Evolutionary conservation across 1,284 basidiomycete species (phyloP).

Genomic region (Boletellus deceptivus): DNA sequence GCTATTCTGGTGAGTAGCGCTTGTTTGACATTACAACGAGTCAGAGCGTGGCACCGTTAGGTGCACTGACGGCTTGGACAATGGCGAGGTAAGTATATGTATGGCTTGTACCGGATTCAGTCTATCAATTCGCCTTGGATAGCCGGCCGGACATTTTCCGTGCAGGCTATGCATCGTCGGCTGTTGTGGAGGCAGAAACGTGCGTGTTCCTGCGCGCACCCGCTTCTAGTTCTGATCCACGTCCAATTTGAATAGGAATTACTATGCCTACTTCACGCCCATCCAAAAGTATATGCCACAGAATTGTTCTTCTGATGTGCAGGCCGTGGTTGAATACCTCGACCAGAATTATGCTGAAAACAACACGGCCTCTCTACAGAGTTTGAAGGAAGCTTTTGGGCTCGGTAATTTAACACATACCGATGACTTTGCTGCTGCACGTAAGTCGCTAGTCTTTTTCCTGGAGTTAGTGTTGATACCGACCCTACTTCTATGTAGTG

Average conservation of each 20-base stretch:
- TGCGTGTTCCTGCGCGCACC: slow-evolving; percentile 20
- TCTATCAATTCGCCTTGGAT: slow-evolving; percentile 47
- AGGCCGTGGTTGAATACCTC: slow-evolving; percentile 61
- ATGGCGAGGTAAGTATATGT: slow-evolving; percentile 50
- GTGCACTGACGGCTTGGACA: slow-evolving; percentile 66
- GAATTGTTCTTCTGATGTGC: slow-evolving; percentile 71
- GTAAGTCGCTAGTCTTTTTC: slow-evolving; percentile 21
- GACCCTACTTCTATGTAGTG: slow-evolving; percentile 33
- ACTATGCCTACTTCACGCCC: slow-evolving; percentile 71
- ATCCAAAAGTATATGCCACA: slow-evolving; percentile 65
- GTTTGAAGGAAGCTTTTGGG: slow-evolving; percentile 57
- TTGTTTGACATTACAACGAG: slow-evolving; percentile 52
- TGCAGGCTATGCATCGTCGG: slow-evolving; percentile 70
- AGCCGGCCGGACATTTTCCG: slow-evolving; percentile 63
- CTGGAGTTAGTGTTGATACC: neutral
- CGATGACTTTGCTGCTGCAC: slow-evolving; percentile 64
- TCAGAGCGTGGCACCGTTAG: slow-evolving; percentile 41
- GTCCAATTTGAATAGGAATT: slow-evolving; percentile 42
- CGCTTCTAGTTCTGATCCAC: neutral
- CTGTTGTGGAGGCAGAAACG: slow-evolving; percentile 66
- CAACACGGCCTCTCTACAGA: slow-evolving; percentile 41
- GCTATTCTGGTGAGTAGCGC: slow-evolving; percentile 50
- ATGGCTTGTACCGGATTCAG: slow-evolving; percentile 37
- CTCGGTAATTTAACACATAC: slow-evolving; percentile 54
- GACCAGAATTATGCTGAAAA: slow-evolving; percentile 53